These are phyloP conservation scores for Phytomonas francai DNA, from an alignment of 208 protist genomes.

Conservation along the genomic window DNA sequence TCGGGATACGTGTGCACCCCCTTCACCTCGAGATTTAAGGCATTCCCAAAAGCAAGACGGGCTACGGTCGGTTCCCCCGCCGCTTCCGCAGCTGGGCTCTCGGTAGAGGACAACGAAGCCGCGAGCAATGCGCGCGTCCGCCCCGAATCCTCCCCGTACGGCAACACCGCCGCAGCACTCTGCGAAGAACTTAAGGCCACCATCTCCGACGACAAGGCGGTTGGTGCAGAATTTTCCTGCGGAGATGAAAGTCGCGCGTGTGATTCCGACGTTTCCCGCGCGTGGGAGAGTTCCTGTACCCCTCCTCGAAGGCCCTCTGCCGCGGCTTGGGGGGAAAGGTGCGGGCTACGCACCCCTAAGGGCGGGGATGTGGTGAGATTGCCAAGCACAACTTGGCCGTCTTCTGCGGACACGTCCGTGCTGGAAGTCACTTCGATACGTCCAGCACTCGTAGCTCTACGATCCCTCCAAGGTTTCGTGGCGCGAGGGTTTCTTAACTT, in stretches of 20 bases:
- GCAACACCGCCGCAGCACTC: not conserved
- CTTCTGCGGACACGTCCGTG: conserved; percentile 29
- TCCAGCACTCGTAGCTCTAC: conserved; percentile 29
- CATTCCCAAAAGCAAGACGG: conserved; percentile 65
- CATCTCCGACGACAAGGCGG: not conserved
- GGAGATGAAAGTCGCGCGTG: not conserved
- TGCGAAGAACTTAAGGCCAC: conserved; percentile 3
- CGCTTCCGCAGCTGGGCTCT: not conserved
- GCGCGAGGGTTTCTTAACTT: conserved; percentile 71
- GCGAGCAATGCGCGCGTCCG: conserved; percentile 10
- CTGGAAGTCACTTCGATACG: conserved; percentile 55
- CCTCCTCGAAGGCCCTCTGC: conserved; percentile 6
- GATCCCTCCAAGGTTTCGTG: conserved; percentile 77
- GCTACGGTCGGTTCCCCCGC: conserved; percentile 16
- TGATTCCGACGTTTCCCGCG: not conserved
- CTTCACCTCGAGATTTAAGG: conserved; percentile 69
- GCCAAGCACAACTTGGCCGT: conserved; percentile 25
- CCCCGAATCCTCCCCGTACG: conserved; percentile 17
- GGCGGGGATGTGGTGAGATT: conserved; percentile 34
- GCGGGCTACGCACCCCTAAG: conserved; percentile 47
- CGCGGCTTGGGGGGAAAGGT: conserved; percentile 5
- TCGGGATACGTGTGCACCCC: conserved; percentile 42
- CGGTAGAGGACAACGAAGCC: not conserved
- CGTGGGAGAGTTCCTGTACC: not conserved
- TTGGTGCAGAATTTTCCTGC: not conserved